These are phyloP conservation scores for Talaromyces stipitatus DNA, from an alignment of 495 filamentous ascomycete genomes.

Conservation along the genomic window DNA sequence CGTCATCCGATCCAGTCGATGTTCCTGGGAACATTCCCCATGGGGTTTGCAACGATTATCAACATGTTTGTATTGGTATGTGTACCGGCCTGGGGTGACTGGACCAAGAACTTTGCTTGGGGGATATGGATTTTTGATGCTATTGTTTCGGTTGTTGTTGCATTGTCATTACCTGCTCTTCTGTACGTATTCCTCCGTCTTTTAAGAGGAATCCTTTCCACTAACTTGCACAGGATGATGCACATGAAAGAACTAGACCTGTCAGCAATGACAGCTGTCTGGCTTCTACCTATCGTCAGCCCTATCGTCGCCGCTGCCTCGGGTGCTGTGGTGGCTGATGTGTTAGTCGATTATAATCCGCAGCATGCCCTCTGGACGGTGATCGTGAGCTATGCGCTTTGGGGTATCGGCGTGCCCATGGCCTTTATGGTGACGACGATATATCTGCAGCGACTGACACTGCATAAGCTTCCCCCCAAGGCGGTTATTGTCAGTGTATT, in stretches of 20 bases:
- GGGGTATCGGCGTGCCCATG: conserved; percentile 44
- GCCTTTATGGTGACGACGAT: conserved; percentile 38
- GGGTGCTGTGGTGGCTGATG: conserved; percentile 38
- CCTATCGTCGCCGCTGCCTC: conserved; percentile 42
- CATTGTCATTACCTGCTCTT: conserved; percentile 5
- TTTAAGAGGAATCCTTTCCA: neutral
- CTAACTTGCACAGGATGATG: conserved; percentile 5
- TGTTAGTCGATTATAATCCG: conserved; percentile 21
- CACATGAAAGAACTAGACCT: conserved; percentile 7
- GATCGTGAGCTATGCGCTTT: conserved; percentile 42
- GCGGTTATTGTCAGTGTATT: conserved; percentile 47
- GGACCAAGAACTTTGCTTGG: conserved; percentile 25
- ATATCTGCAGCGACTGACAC: conserved; percentile 45
- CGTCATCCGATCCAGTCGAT: conserved; percentile 44
- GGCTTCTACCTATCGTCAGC: conserved; percentile 45
- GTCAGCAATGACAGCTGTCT: conserved; percentile 40
- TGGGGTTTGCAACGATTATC: conserved; percentile 50
- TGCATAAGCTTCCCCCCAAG: conserved; percentile 37
- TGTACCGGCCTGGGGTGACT: conserved; percentile 34
- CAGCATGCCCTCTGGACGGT: conserved; percentile 40
- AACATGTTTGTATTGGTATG: conserved; percentile 45
- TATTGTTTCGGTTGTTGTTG: conserved; percentile 32
- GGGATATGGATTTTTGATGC: conserved; percentile 46
- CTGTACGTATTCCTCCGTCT: neutral
- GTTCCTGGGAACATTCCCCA: conserved; percentile 48